Percentiles rank a stretch among this genome's conserved stretches.
Evolutionary conservation across 2,329 filamentous ascomycete species (phyloP).

Genomic region (Fusarium xylarioides): DNA sequence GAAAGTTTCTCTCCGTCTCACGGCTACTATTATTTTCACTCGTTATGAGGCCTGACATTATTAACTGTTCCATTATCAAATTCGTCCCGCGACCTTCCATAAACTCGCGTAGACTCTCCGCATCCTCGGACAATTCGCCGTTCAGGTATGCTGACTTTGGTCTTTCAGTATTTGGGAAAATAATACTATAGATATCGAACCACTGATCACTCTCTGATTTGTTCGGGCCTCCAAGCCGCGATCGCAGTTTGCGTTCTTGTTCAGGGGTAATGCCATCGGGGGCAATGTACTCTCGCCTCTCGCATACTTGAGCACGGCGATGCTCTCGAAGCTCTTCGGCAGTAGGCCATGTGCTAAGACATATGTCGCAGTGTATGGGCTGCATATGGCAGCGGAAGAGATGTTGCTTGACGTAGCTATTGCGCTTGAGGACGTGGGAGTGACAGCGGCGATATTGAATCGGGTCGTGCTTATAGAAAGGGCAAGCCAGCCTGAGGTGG

Average conservation of each 20-base stretch:
- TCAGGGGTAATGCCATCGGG: not conserved
- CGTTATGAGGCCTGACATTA: not conserved
- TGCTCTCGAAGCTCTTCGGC: not conserved
- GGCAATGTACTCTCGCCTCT: not conserved
- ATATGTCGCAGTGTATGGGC: not conserved
- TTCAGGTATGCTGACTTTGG: not conserved
- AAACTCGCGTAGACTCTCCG: not conserved
- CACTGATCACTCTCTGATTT: conserved; percentile 3
- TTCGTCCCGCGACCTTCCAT: not conserved
- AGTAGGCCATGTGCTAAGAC: not conserved
- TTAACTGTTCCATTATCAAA: not conserved
- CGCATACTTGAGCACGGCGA: not conserved
- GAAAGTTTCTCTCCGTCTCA: not conserved
- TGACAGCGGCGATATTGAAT: not conserved
- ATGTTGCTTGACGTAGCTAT: conserved; percentile 2
- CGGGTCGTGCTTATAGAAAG: not conserved
- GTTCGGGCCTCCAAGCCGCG: not conserved
- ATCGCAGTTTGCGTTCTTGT: not conserved
- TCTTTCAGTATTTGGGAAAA: not conserved
- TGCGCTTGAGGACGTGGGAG: not conserved
- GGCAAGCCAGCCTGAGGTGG: not conserved
- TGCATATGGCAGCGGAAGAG: conserved; percentile 1
- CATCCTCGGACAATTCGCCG: not conserved
- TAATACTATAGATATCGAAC: not conserved
- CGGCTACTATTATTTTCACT: not conserved